Evolutionary conservation across 2,329 filamentous ascomycete species (phyloP).

Genomic region (Curvularia sp.): DNA sequence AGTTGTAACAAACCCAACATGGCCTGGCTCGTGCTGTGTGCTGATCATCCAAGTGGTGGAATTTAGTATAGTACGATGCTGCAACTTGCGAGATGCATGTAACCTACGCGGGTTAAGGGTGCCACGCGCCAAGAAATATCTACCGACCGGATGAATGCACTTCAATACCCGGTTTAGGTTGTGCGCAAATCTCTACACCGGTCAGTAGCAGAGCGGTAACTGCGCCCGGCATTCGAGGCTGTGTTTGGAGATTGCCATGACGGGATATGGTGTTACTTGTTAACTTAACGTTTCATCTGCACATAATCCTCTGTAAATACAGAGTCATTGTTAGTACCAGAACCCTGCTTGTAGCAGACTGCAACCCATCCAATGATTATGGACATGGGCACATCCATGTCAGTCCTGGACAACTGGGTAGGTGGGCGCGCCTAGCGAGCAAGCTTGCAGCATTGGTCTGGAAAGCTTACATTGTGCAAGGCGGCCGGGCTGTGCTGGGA

Average conservation of each 20-base stretch:
- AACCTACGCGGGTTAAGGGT: conserved; percentile 2
- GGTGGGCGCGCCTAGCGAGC: not conserved
- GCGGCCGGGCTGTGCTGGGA: not conserved
- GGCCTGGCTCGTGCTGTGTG: conserved; percentile 14
- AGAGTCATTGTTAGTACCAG: not conserved
- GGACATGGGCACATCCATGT: not conserved
- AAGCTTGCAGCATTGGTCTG: not conserved
- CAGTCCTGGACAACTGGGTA: not conserved
- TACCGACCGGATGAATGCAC: conserved; percentile 38
- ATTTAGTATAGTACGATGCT: conserved; percentile 1
- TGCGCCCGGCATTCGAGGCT: conserved; percentile 4
- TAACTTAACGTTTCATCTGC: not conserved
- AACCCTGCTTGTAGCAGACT: not conserved
- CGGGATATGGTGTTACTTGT: not conserved
- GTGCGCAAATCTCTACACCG: conserved; percentile 8
- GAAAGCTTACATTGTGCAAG: conserved; percentile 1
- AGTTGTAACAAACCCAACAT: conserved; percentile 4
- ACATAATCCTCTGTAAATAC: not conserved
- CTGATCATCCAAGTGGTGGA: conserved; percentile 20
- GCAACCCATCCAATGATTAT: not conserved
- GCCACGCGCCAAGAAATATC: conserved; percentile 7
- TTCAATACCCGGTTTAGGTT: conserved; percentile 29
- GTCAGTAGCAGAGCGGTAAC: conserved; percentile 4
- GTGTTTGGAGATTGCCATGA: not conserved
- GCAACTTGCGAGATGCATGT: not conserved